A percentile compares a stretch with the other conserved stretches of the same genome.
Conservation (phyloP, 2,329 filamentous ascomycete species). For the Xylariomycetidae sp. region DNA sequence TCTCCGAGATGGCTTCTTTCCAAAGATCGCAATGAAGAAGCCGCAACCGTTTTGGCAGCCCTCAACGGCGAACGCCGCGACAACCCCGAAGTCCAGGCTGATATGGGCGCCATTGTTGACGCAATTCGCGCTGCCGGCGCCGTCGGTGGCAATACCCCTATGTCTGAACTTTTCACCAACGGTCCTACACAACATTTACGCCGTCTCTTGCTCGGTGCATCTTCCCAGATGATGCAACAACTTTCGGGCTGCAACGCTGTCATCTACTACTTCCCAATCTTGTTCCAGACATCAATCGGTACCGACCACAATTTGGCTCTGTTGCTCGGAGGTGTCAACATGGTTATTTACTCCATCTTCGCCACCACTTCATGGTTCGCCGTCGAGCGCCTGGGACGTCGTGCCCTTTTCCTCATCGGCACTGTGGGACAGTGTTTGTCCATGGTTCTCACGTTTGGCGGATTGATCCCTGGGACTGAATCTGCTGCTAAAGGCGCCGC, state of each 20-base stretch:
- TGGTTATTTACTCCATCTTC: constrained; percentile 29
- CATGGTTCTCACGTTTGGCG: constrained; percentile 57
- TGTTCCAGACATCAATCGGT: constrained; percentile 44
- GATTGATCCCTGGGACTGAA: constrained; percentile 59
- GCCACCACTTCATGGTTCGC: constrained; percentile 38
- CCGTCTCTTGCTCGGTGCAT: constrained; percentile 55
- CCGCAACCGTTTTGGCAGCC: constrained; percentile 46
- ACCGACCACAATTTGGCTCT: constrained; percentile 41
- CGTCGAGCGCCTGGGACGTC: constrained; percentile 40
- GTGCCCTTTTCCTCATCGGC: constrained; percentile 41
- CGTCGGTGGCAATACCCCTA: constrained; percentile 22
- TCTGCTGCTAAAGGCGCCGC: constrained; percentile 62
- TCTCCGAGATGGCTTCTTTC: constrained; percentile 46
- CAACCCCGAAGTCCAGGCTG: constrained; percentile 35
- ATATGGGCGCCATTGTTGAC: constrained; percentile 38
- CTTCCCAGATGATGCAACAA: constrained; percentile 59
- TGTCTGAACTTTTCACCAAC: constrained; percentile 48
- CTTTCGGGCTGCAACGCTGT: constrained; percentile 55
- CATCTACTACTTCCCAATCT: constrained; percentile 54
- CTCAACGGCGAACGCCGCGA: constrained; percentile 49
- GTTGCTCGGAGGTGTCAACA: constrained; percentile 36
- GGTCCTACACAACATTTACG: constrained; percentile 62
- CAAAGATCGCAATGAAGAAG: constrained; percentile 44
- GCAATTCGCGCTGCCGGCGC: constrained; percentile 28
- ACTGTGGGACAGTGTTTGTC: constrained; percentile 46